Evolutionary conservation across 495 filamentous ascomycete genomes (phyloP), one percentile per base, ranked within the genome.

Genomic region (Pseudotulostoma volvatum): DNA sequence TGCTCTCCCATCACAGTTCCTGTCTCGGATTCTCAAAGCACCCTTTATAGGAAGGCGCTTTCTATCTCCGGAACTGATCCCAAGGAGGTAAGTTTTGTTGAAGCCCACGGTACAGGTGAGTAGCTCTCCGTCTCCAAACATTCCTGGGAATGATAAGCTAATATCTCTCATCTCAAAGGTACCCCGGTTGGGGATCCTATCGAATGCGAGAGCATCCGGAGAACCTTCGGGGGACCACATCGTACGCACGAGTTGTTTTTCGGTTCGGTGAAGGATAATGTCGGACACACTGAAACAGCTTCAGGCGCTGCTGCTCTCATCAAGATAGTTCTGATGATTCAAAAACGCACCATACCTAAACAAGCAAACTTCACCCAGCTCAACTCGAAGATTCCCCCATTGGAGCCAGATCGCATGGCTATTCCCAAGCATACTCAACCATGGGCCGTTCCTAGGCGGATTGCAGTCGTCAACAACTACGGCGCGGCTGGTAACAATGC

Each of bases 61-160:
- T 49, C 64, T 5, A 52, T 71, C 9, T 70, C 78, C 1, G 61
- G 66, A 9, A 59, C 84, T 4, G 62, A 73, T 34, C 72, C 80
- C 1, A 55, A 59, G 3, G 70, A 84, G 36, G 64, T 85, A 30
- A 70, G 70, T 36, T 71, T 83, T 20, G 74, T 87, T 3, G 81
- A 87, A 49, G 80, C 79, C 50, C 81, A 86, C 48, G 81, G 81
- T 4, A 85, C 81, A 2, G n/a, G n/a, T n/a, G n/a, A n/a, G n/a
- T n/a, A n/a, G n/a, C n/a, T n/a, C n/a, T n/a, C n/a, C n/a, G n/a
- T n/a, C n/a, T n/a, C n/a, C n/a, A n/a, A n/a, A n/a, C n/a, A n/a
- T n/a, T n/a, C n/a, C n/a, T n/a, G n/a, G n/a, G n/a, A n/a, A n/a
- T n/a, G n/a, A n/a, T n/a, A n/a, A n/a, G n/a, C n/a, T n/a, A n/a